Evolutionary conservation across 495 filamentous ascomycete species (phyloP), one percentile per base, ranked within the genome.

Genomic region (Hypoxylon intermedium): DNA sequence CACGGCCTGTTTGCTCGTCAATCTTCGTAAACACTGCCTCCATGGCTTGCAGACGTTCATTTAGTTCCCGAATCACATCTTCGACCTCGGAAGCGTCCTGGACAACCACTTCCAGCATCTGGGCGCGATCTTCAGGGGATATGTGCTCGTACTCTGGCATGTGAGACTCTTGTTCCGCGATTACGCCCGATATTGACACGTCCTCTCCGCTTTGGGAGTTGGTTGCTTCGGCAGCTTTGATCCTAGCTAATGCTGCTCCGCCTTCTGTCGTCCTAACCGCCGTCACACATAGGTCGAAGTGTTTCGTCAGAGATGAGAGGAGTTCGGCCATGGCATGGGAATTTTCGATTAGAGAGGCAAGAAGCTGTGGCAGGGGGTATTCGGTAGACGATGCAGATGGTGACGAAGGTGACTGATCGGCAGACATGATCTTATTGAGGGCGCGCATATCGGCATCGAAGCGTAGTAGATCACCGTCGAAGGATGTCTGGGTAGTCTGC

Each of bases 221-320:
- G 49, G 87, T 83, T 28, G 57, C 68, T 51, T 81, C 79, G 48
- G 81, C 82, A 12, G 80, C 80, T 57, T 78, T 79, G 26, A 78
- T 75, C 30, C 85, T 80, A 33, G 83, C 79, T 33, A 87, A 83
- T 5, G 91, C 91, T 13, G 88, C 87, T 16, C 92, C 92, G 19
- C 93, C 94, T 77, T 98, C 93, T 1, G 93, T 97, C 56, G 93
- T 89, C 60, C 91, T 89, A 23, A 98, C 87, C 0, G 95, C 95
- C 2, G 86, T 92, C 16, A 94, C 91, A 67, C 94, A 98, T 51
- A 95, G 85, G 73, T 98, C 94, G 65, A 96, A 98, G 74, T 98
- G 95, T 11, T 80, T 79, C n/a, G 91, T 92, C 16, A 98, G 79
- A 2, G 88, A 89, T 61, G 93, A 85, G 0, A 98, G 81, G 16